Evolutionary conservation across 352 stramenopile species (phyloP), one percentile per base, ranked within the genome.

Genomic region (Pythium grandisporangium): DNA sequence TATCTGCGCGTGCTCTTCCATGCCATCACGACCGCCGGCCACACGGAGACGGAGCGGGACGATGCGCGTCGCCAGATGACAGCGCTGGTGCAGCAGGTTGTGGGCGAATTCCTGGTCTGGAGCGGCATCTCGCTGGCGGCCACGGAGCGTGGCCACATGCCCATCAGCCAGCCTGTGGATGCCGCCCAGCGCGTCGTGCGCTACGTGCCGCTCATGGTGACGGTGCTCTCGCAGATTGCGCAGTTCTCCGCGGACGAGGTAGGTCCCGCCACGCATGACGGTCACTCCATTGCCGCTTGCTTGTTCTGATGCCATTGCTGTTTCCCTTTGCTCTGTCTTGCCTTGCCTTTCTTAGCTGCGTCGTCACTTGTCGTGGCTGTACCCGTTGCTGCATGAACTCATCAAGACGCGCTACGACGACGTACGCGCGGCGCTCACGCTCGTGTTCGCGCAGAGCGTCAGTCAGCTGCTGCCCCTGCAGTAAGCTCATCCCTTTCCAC

Each of bases 331-430:
- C 39, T 30, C 44, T 55, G n/a, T 29, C 24, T 46, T 27, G 14
- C 42, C 41, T 58, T 8, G 52, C 3, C 30, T 7, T 55, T 10
- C 35, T 34, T 41, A 91, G 73, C 54, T 91, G 6, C 56, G 77
- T 36, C 63, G 61, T 8, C 69, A 93, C 45, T 53, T 89, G 50
- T 14, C 40, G n/a, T 93, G 80, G 80, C 42, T 93, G 29, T 93
- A 84, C 44, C 75, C 80, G 20, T 55, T 90, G 29, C 54, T 93
- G 14, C 90, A 67, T 13, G 66, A 79, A 30, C 58, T 93, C 1
- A 75, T 90, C 42, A 77, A 69, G 56, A 76, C 70, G 10, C 57
- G 61, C 20, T 87, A 71, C 45, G 59, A 58, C 26, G 59, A 82
- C 6, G 77, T 93, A 32, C 80, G 77, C 1, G 48, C 48, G 12